Evolutionary conservation across 805 yeast species (phyloP).

Genomic region (Cyberlindnera misumaiensis): DNA sequence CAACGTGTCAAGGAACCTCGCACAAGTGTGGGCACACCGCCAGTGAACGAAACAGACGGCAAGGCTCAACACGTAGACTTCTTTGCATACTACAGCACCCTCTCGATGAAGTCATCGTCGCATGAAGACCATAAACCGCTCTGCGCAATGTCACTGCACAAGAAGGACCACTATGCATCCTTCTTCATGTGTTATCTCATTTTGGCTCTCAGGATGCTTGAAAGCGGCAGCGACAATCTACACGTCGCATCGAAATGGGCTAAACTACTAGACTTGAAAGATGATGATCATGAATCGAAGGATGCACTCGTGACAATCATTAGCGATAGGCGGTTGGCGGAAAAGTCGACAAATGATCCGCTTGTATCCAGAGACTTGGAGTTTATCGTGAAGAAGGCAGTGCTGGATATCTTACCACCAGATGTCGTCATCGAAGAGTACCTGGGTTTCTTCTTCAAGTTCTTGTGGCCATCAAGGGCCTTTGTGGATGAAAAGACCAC

Average conservation of each 20-base stretch:
- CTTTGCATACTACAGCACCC: constrained; percentile 10
- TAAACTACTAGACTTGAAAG: constrained; percentile 8
- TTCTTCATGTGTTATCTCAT: constrained; percentile 13
- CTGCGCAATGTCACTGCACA: constrained; percentile 8
- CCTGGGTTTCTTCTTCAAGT: constrained; percentile 33
- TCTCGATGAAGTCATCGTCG: constrained; percentile 12
- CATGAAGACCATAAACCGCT: constrained; percentile 21
- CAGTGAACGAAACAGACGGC: too few relatives aligned
- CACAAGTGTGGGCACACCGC: too few relatives aligned
- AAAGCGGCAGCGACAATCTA: background rate
- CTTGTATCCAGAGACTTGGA: too few relatives aligned
- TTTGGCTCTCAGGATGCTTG: constrained; percentile 3
- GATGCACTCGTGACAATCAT: constrained; percentile 5
- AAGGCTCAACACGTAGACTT: constrained; percentile 8
- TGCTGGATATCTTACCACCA: too few relatives aligned
- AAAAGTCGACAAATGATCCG: constrained; percentile 5
- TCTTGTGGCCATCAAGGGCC: constrained; percentile 40
- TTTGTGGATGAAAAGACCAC: constrained; percentile 35
- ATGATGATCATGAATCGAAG: constrained; percentile 7
- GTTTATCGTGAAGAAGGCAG: too few relatives aligned
- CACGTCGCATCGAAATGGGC: constrained; percentile 12
- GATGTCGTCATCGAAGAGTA: constrained; percentile 31
- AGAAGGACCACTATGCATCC: constrained; percentile 16
- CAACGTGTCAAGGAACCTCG: too few relatives aligned
- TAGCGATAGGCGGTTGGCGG: constrained; percentile 26